Evolutionary conservation across 805 yeast genomes (phyloP).

Genomic region (Sungouiozyma intestinalis): DNA sequence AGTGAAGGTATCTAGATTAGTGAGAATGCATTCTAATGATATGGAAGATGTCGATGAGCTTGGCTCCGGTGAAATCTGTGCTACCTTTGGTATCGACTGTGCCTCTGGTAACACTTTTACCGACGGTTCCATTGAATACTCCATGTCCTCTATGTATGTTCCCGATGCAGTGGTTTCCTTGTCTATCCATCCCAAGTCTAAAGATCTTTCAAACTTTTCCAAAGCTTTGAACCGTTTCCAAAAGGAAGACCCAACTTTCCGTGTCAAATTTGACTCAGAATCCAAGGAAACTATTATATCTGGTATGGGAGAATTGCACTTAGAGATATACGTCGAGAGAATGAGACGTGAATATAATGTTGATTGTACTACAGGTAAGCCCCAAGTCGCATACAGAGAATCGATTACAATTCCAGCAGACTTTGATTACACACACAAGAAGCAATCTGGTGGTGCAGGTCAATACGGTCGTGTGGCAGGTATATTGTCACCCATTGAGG

Average conservation of each 20-base stretch:
- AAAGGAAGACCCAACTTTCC: slow-evolving; percentile 97
- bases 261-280: slow-evolving; percentile 87
- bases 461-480: slow-evolving; percentile 97
- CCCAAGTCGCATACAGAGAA: slow-evolving; percentile 97
- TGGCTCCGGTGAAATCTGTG: slow-evolving; percentile 98
- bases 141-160: slow-evolving; percentile 97
- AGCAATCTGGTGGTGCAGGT: slow-evolving; percentile 99
- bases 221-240: slow-evolving; percentile 97
- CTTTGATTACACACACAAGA: slow-evolving; percentile 93
- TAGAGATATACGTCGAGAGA: slow-evolving; percentile 96
- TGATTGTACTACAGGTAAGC: slow-evolving; percentile 91
- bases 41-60: slow-evolving; percentile 97
- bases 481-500: slow-evolving; percentile 49
- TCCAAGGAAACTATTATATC: slow-evolving; percentile 79
- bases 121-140: slow-evolving; percentile 65
- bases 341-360: slow-evolving; percentile 96
- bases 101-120: slow-evolving; percentile 97
- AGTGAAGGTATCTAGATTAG: slow-evolving; percentile 86
- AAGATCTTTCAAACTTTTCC: slow-evolving; percentile 76
- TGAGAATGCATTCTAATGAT: slow-evolving; percentile 97
- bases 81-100: slow-evolving; percentile 98
- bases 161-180: slow-evolving; percentile 98
- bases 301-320: slow-evolving; percentile 97
- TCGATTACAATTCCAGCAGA: slow-evolving; percentile 62
- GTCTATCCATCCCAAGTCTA: slow-evolving; percentile 77